phyloP scores from a whole-genome alignment of 176 grass and related monocot genomes.

The Eragrostis nindensis region DNA sequence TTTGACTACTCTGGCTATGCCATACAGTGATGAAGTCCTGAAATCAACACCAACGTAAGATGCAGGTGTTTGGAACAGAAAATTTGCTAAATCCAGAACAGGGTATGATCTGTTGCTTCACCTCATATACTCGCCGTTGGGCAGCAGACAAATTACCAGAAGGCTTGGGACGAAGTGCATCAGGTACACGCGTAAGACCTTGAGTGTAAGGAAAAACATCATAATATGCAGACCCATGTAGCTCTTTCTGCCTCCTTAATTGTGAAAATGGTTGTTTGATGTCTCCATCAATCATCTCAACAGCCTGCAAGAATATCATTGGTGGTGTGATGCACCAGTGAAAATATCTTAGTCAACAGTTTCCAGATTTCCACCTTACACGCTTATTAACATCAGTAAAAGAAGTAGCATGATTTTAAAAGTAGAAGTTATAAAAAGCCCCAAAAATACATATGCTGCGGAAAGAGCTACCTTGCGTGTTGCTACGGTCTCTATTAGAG shows the following conservation, averaged over 20 bases:
- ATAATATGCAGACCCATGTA: slow-evolving; percentile 79
- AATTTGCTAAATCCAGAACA: neutral
- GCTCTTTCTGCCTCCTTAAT: slow-evolving; percentile 79
- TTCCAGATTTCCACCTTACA: neutral
- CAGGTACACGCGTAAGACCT: slow-evolving; percentile 71
- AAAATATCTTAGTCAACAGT: slow-evolving; percentile 3
- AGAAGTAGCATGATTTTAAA: slow-evolving; percentile 5
- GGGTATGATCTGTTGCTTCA: slow-evolving; percentile 39
- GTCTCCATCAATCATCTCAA: slow-evolving; percentile 91
- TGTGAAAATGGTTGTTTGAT: slow-evolving; percentile 74
- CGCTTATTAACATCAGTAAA: neutral
- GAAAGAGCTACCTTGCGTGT: slow-evolving; percentile 72
- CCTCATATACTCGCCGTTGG: slow-evolving; percentile 87
- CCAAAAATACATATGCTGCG: neutral
- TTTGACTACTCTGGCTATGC: slow-evolving; percentile 82
- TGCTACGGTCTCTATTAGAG: slow-evolving; percentile 91
- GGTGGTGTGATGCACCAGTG: slow-evolving; percentile 4
- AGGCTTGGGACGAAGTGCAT: slow-evolving; percentile 81
- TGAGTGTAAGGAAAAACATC: slow-evolving; percentile 79
- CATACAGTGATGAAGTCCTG: slow-evolving; percentile 94
- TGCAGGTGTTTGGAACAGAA: slow-evolving; percentile 9
- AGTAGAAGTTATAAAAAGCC: slow-evolving; percentile 3
- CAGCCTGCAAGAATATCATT: slow-evolving; percentile 54
- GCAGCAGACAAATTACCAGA: slow-evolving; percentile 61
- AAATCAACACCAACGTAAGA: slow-evolving; percentile 38